Conservation (phyloP, 768 basidiomycete genomes). For the Candolleomyces eurysporus region DNA sequence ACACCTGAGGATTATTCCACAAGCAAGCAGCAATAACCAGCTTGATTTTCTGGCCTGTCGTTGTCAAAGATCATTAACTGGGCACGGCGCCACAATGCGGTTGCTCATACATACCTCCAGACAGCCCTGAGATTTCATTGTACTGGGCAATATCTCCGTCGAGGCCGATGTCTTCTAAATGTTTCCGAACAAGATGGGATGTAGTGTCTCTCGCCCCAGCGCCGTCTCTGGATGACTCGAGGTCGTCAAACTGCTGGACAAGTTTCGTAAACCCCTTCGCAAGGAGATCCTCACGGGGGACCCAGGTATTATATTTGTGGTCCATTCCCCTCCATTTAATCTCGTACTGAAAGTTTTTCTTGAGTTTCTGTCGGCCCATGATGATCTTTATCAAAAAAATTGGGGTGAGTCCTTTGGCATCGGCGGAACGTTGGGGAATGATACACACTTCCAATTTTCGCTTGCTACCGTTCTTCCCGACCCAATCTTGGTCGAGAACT, state of each 20-base stretch:
- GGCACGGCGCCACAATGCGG: neutral
- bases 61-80: neutral
- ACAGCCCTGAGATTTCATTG: slow-evolving; percentile 92
- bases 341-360: slow-evolving; percentile 94
- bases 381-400: slow-evolving; percentile 48
- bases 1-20: slow-evolving; percentile 92
- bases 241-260: slow-evolving; percentile 92
- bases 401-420: neutral
- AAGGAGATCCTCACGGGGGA: slow-evolving; percentile 83
- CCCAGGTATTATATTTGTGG: slow-evolving; percentile 88
- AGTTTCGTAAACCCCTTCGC: slow-evolving; percentile 86
- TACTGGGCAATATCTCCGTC: slow-evolving; percentile 98
- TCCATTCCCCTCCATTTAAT: slow-evolving; percentile 83
- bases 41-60: slow-evolving; percentile 91
- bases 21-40: slow-evolving; percentile 91
- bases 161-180: slow-evolving; percentile 92
- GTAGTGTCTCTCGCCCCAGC: slow-evolving; percentile 89
- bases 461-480: slow-evolving; percentile 86
- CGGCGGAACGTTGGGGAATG: neutral
- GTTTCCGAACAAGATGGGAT: slow-evolving; percentile 79
- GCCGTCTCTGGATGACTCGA: slow-evolving; percentile 94
- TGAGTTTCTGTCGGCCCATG: slow-evolving; percentile 95
- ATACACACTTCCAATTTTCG: slow-evolving; percentile 81
- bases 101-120: slow-evolving; percentile 61
- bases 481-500: slow-evolving; percentile 80